A percentile compares a stretch with the other conserved stretches of the same genome.
These are phyloP conservation scores for Lentinula raphanica DNA, from an alignment of 768 basidiomycete genomes.

Conservation along the genomic window DNA sequence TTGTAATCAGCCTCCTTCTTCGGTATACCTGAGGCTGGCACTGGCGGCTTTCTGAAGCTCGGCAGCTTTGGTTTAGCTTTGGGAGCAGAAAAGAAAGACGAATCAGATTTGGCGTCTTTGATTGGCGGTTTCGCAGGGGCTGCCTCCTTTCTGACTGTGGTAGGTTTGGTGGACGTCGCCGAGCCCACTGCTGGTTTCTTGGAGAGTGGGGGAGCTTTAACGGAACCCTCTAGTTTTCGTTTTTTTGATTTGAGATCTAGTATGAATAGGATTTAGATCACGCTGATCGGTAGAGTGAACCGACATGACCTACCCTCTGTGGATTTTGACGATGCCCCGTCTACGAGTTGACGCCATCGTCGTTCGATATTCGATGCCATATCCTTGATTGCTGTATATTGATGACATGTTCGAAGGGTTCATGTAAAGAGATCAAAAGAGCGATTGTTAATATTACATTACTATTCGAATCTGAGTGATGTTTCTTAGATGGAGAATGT, in stretches of 20 bases:
- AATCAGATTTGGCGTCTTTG: constrained; percentile 81
- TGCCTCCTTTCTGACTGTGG: constrained; percentile 52
- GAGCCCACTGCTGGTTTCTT: constrained; percentile 62
- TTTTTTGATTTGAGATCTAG: constrained; percentile 65
- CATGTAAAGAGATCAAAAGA: constrained; percentile 33
- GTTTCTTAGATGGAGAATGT: not conserved
- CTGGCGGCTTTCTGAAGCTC: constrained; percentile 77
- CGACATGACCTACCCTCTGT: constrained; percentile 73
- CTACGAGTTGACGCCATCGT: constrained; percentile 70
- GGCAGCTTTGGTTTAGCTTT: constrained; percentile 82
- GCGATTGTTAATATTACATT: constrained; percentile 53
- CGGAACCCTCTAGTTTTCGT: constrained; percentile 58
- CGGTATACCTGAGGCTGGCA: constrained; percentile 16
- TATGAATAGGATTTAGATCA: constrained; percentile 10
- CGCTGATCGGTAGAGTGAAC: constrained; percentile 24
- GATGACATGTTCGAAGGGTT: constrained; percentile 22
- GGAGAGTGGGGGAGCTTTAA: constrained; percentile 46
- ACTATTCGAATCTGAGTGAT: constrained; percentile 16
- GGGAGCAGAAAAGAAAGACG: constrained; percentile 83
- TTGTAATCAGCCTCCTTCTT: constrained; percentile 50
- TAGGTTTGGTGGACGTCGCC: constrained; percentile 34
- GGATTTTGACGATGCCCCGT: constrained; percentile 36
- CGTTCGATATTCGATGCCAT: constrained; percentile 86
- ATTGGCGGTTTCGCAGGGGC: constrained; percentile 19
- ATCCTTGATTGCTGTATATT: constrained; percentile 79